Base-by-base conservation (phyloP, 768 basidiomycete genomes). In the Panaeolus papilionaceus region DNA sequence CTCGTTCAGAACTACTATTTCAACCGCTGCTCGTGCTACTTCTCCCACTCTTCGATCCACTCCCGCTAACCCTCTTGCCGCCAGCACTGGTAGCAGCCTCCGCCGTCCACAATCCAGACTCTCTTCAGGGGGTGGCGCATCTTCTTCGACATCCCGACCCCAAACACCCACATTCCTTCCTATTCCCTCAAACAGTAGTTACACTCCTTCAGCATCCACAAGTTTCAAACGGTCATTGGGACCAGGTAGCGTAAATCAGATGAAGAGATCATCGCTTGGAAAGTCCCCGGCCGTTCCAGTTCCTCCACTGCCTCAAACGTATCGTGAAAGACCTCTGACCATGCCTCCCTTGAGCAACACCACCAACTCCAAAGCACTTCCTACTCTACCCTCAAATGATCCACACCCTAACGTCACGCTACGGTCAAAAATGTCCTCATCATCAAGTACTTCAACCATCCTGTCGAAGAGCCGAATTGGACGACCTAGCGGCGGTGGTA, bases 111-210 rank as follows among this genome's bases (percentile, higher is more conserved):
- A 87, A 69, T 93, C 93, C 44, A 88, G 93, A 64, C 83, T 92
- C 42, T 94, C 93, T 23, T 86, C 83, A 20, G 88, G 87, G 33
- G 88, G 84, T 20, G 89, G 87, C 69, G 87, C 89, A 11, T 86
- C 92, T 62, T 84, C 89, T 4, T 86, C 91, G 18, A 79, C 84
- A 4, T 92, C 91, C 44, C 88, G 92, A 2, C 92, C 92, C 9
- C 76, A 89, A 23, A 92, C 92, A 26, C 92, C 92, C 9, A 92
- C 92, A 18, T 89, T 91, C 72, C 81, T 94, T 28, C 92, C 92
- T n/a, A 70, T 92, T 38, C 90, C 92, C 2, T 83, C 87, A 28
- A 78, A 82, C 33, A 80, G 85, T 44, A 67, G 86, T 26, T 86
- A 88, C 68, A 74, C 80, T n/a, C 79, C 80, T 38, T 72, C 80